Conservation (phyloP, 352 stramenopile species). For the Globisporangium recalcitrans region DNA sequence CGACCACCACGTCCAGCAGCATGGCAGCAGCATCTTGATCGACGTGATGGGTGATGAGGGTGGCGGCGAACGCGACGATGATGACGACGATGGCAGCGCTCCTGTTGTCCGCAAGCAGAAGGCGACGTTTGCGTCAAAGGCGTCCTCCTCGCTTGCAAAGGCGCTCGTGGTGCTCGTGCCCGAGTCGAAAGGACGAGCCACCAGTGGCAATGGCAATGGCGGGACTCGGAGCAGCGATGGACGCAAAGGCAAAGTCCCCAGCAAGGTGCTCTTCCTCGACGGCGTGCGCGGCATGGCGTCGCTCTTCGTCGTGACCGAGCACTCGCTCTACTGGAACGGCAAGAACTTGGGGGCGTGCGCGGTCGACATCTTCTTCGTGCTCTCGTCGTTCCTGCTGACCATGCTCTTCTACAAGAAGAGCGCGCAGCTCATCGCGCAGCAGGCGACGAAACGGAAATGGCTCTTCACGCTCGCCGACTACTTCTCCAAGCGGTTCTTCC, state of each 20-base stretch:
- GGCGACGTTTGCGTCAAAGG: neutral
- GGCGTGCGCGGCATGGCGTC: slow-evolving; percentile 13
- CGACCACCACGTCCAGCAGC: neutral
- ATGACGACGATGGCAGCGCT: too few relatives aligned
- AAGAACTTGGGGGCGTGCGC: slow-evolving; percentile 15
- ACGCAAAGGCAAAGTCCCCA: neutral
- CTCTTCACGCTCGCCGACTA: slow-evolving; percentile 30
- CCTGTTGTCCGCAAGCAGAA: neutral
- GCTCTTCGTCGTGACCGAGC: slow-evolving; percentile 20
- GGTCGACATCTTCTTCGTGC: slow-evolving; percentile 24
- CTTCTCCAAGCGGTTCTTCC: slow-evolving; percentile 44
- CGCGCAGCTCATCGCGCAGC: slow-evolving; percentile 14
- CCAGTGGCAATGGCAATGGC: neutral
- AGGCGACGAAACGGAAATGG: slow-evolving; percentile 12
- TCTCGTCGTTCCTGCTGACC: slow-evolving; percentile 23
- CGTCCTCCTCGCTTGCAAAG: neutral
- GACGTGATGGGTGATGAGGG: neutral
- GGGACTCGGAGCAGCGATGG: neutral
- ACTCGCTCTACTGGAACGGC: slow-evolving; percentile 14
- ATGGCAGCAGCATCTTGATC: neutral
- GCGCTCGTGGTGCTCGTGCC: neutral
- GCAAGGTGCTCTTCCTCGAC: slow-evolving; percentile 15
- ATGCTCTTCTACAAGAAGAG: slow-evolving; percentile 20
- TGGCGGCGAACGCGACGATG: neutral
- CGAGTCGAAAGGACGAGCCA: neutral